Conservation (phyloP, 345 rosid species). For the Triadica sebifera region DNA sequence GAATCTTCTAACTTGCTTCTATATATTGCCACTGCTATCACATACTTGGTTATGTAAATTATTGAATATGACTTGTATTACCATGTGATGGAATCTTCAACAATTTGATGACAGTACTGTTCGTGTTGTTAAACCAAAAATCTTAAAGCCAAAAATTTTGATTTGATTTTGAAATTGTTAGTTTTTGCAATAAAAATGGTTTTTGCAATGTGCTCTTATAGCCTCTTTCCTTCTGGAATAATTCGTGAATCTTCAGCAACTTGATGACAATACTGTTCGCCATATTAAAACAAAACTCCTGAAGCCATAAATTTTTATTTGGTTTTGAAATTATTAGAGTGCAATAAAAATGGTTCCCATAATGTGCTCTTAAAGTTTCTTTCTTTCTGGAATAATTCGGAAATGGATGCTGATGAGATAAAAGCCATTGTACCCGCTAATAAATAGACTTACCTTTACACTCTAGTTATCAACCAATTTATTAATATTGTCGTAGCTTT, state of each 20-base stretch:
- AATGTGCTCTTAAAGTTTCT: not conserved
- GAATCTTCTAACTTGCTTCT: not conserved
- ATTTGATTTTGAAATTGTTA: constrained; percentile 3
- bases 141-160: not conserved
- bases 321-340: not conserved
- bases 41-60: not conserved
- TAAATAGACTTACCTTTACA: not conserved
- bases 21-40: not conserved
- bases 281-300: not conserved
- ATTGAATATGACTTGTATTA: not conserved
- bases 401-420: not conserved
- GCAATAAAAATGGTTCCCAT: not conserved
- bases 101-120: not conserved
- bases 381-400: not conserved
- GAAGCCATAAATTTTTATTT: not conserved
- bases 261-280: not conserved
- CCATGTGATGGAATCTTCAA: not conserved
- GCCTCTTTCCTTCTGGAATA: not conserved
- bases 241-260: not conserved
- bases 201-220: not conserved
- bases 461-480: not conserved
- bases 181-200: too few species aligned
- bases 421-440: not conserved
- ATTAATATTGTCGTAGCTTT: constrained; percentile 5
- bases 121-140: not conserved